phyloP scores from a whole-genome alignment of 2,329 filamentous ascomycete species.

The Colletotrichum tofieldiae region DNA sequence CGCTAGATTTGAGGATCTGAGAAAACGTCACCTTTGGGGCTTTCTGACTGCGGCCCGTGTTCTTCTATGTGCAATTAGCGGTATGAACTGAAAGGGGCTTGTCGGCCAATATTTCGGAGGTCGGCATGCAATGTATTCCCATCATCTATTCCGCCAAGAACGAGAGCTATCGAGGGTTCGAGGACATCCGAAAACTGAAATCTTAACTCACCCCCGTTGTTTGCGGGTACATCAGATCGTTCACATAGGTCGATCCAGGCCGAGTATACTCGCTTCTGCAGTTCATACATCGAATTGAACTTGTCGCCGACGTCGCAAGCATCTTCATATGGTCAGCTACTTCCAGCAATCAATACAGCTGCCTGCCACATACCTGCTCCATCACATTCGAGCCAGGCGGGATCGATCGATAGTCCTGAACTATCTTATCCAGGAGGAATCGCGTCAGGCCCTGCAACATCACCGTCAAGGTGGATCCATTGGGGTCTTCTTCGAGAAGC shows the following conservation, averaged over 20 bases:
- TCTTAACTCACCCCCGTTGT: conserved; percentile 15
- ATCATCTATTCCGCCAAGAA: conserved; percentile 42
- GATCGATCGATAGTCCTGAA: conserved; percentile 81
- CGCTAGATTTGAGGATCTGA: conserved; percentile 90
- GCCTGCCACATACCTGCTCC: conserved; percentile 71
- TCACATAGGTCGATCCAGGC: conserved; percentile 84
- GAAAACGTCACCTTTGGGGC: conserved; percentile 80
- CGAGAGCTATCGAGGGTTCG: neutral
- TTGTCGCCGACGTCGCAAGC: conserved; percentile 80
- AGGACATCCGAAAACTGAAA: neutral
- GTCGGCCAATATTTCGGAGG: neutral
- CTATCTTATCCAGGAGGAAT: conserved; percentile 87
- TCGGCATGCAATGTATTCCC: neutral
- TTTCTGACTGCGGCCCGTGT: conserved; percentile 64
- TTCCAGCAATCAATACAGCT: conserved; percentile 9
- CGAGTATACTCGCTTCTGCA: conserved; percentile 90
- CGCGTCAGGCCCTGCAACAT: conserved; percentile 91
- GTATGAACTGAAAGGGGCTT: neutral
- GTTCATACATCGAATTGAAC: conserved; percentile 85
- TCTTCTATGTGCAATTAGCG: conserved; percentile 58
- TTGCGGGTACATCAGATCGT: conserved; percentile 83
- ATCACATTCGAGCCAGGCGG: conserved; percentile 74
- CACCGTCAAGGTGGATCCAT: conserved; percentile 79
- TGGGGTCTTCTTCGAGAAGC: conserved; percentile 87
- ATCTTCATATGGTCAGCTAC: conserved; percentile 56